A percentile compares a stretch with the other conserved stretches of the same genome.
Conservation (phyloP, 2,329 filamentous ascomycete species). For the Cercospora sojina region DNA sequence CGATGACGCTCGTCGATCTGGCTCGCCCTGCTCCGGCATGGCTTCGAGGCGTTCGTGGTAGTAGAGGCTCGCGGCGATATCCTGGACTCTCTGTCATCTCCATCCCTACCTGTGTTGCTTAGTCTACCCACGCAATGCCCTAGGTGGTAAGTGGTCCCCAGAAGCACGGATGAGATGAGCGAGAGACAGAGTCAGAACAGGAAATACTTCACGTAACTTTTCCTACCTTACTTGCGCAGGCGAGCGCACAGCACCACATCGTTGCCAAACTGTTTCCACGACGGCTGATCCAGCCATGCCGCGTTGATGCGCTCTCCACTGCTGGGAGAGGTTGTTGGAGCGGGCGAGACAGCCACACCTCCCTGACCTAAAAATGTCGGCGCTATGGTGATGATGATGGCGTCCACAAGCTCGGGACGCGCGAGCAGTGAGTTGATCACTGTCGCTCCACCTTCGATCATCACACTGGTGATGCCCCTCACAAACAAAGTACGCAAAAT, state of each 20-base stretch:
- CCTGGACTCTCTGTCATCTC: neutral
- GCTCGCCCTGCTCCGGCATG: neutral
- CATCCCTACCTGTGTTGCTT: neutral
- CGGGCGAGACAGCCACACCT: constrained; percentile 75
- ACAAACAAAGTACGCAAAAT: constrained; percentile 59
- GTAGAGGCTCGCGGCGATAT: neutral
- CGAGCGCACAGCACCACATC: constrained; percentile 78
- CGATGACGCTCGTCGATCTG: neutral
- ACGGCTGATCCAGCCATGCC: constrained; percentile 64
- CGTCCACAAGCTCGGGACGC: constrained; percentile 63
- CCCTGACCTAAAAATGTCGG: constrained; percentile 85
- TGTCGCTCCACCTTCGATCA: constrained; percentile 84
- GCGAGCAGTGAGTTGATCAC: constrained; percentile 79
- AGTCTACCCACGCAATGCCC: neutral
- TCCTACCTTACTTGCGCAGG: constrained; percentile 37
- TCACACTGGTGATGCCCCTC: constrained; percentile 71
- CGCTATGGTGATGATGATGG: constrained; percentile 83
- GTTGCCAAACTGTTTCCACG: constrained; percentile 75
- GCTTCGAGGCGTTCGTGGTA: neutral
- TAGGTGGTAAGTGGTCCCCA: neutral
- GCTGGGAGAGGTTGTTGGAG: constrained; percentile 51
- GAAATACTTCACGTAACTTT: constrained; percentile 2
- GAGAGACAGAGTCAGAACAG: neutral
- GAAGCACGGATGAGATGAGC: neutral
- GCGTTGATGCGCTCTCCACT: constrained; percentile 55